phyloP scores from a whole-genome alignment of 2,329 filamentous ascomycete genomes.

The Hypomyces perniciosus region DNA sequence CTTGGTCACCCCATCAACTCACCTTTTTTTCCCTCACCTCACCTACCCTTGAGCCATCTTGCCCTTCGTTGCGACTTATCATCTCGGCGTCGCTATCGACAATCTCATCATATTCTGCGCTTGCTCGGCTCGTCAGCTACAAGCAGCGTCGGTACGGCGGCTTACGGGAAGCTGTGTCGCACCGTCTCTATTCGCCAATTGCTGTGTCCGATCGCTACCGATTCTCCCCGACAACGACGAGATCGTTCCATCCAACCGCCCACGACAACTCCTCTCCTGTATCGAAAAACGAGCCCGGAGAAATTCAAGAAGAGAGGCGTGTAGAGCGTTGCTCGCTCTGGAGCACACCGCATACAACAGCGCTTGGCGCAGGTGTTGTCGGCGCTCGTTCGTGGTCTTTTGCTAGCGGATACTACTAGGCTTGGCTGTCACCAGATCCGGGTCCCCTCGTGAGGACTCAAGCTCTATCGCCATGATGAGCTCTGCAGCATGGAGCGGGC shows the following conservation, averaged over 20 bases:
- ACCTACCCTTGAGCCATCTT: neutral
- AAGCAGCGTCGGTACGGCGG: neutral
- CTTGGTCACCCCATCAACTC: neutral
- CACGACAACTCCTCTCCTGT: neutral
- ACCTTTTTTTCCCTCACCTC: neutral
- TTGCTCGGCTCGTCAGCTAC: neutral
- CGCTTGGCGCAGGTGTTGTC: no score
- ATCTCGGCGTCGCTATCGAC: neutral
- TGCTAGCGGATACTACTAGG: neutral
- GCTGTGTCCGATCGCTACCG: slow-evolving; percentile 7
- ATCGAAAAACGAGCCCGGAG: neutral
- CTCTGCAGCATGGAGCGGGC: slow-evolving; percentile 48
- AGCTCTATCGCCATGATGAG: slow-evolving; percentile 41
- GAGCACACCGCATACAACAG: neutral
- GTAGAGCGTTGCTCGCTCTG: neutral
- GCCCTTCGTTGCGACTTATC: neutral
- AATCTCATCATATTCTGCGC: neutral
- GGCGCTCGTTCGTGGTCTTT: no score
- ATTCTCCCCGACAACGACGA: slow-evolving; percentile 2
- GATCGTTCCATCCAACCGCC: neutral
- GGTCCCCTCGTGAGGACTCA: neutral
- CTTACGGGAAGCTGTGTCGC: neutral
- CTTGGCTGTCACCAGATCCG: neutral
- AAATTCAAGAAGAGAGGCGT: neutral
- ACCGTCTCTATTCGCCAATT: slow-evolving; percentile 13